phyloP scores from a whole-genome alignment of 2,329 filamentous ascomycete genomes.

The Scedosporium boydii region DNA sequence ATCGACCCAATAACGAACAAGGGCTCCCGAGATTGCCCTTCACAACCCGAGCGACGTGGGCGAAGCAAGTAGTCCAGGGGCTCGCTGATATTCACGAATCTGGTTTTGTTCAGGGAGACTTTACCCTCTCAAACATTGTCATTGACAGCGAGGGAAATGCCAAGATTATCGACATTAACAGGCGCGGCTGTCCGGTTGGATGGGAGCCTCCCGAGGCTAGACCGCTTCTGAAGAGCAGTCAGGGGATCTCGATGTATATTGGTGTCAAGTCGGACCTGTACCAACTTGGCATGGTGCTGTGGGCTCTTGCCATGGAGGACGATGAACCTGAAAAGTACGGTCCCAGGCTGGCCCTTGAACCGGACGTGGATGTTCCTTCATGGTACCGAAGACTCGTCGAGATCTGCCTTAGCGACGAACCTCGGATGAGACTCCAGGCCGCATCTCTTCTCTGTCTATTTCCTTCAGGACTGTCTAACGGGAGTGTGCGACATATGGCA shows the following conservation, averaged over 20 bases:
- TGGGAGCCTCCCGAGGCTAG: constrained; percentile 95
- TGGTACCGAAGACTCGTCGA: constrained; percentile 73
- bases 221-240: constrained; percentile 74
- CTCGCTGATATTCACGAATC: constrained; percentile 89
- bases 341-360: constrained; percentile 45
- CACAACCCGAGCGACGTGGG: constrained; percentile 74
- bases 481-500: background rate
- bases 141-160: constrained; percentile 77
- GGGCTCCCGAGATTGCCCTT: constrained; percentile 46
- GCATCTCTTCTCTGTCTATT: constrained; percentile 62
- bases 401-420: constrained; percentile 66
- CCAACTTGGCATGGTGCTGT: constrained; percentile 94
- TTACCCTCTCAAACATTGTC: constrained; percentile 95
- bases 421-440: constrained; percentile 64
- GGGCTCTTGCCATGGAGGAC: constrained; percentile 77
- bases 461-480: constrained; percentile 28
- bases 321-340: constrained; percentile 80
- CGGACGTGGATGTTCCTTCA: constrained; percentile 56
- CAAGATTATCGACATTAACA: constrained; percentile 97
- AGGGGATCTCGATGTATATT: constrained; percentile 93
- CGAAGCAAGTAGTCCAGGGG: constrained; percentile 79
- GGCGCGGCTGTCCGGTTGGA: constrained; percentile 89
- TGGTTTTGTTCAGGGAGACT: constrained; percentile 95
- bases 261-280: constrained; percentile 95
- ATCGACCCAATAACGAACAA: constrained; percentile 39